A percentile compares a stretch with the other conserved stretches of the same genome.
These are phyloP conservation scores for Xylaria sp. DNA, from an alignment of 2,329 filamentous ascomycete genomes.

Conservation along the genomic window DNA sequence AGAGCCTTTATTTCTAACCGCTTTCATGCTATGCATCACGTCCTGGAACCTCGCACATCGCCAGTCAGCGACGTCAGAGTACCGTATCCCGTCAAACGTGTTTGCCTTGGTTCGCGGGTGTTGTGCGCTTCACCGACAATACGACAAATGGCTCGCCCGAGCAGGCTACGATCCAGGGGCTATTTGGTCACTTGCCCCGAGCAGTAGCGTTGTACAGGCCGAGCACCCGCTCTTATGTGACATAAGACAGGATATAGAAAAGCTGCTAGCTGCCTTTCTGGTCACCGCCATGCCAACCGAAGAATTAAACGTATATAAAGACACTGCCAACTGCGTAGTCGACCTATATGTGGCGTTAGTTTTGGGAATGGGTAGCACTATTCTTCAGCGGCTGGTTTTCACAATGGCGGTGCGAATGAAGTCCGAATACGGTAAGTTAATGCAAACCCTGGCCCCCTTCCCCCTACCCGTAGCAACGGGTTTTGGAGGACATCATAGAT, in stretches of 20 bases:
- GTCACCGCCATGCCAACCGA: conserved; percentile 25
- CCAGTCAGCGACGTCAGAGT: conserved; percentile 19
- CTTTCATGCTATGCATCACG: conserved; percentile 34
- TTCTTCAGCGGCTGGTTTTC: conserved; percentile 31
- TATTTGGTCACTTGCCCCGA: conserved; percentile 19
- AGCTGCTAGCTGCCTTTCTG: conserved; percentile 27
- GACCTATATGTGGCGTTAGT: conserved; percentile 23
- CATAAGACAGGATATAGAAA: conserved; percentile 27
- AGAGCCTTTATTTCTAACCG: conserved; percentile 31
- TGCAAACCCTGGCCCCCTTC: neutral
- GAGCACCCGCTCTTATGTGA: conserved; percentile 26
- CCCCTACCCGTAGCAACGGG: neutral
- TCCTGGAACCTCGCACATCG: conserved; percentile 32
- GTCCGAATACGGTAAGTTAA: conserved; percentile 31
- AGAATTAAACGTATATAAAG: conserved; percentile 20
- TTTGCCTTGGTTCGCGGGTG: conserved; percentile 34
- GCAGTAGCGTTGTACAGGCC: neutral
- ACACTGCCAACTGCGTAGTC: conserved; percentile 30
- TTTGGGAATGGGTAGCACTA: conserved; percentile 10
- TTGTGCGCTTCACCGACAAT: conserved; percentile 31
- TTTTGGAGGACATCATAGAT: neutral
- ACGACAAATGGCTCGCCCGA: conserved; percentile 26
- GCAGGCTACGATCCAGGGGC: conserved; percentile 27
- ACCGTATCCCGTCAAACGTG: conserved; percentile 27
- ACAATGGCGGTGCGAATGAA: conserved; percentile 33